Evolutionary conservation across 129 eudicot genomes (phyloP).

Genomic region (Centaurea solstitialis): DNA sequence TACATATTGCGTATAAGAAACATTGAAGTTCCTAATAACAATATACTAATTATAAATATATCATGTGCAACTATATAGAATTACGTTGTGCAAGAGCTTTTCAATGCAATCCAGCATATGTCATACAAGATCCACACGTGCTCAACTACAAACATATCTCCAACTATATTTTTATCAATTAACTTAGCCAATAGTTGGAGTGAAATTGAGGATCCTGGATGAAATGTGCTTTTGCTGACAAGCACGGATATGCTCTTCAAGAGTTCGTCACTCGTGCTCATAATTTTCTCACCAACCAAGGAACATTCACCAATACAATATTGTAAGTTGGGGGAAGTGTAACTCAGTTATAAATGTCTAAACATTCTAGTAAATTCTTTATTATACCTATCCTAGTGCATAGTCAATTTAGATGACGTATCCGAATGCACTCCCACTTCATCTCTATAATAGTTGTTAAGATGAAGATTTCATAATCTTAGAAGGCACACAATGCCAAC

Average conservation of each 20-base stretch:
- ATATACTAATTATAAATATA: slow-evolving; percentile 6
- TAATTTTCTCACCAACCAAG: slow-evolving; percentile 38
- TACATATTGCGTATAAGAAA: no score
- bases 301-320: slow-evolving; percentile 56
- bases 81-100: slow-evolving; percentile 49
- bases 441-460: slow-evolving; percentile 42
- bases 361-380: neutral
- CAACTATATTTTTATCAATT: neutral
- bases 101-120: slow-evolving; percentile 60
- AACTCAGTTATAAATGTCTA: neutral
- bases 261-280: slow-evolving; percentile 49
- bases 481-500: slow-evolving; percentile 71
- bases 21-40: neutral
- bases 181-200: slow-evolving; percentile 27
- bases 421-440: slow-evolving; percentile 84
- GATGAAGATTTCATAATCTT: slow-evolving; percentile 42
- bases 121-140: slow-evolving; percentile 66
- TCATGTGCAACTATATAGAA: neutral
- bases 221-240: slow-evolving; percentile 30
- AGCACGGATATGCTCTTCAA: slow-evolving; percentile 57
- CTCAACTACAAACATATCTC: slow-evolving; percentile 62
- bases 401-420: slow-evolving; percentile 50
- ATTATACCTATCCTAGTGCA: slow-evolving; percentile 57
- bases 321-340: neutral
- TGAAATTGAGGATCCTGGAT: slow-evolving; percentile 23